Evolutionary conservation across 495 filamentous ascomycete genomes (phyloP).

Genomic region (Tuber aestivum): DNA sequence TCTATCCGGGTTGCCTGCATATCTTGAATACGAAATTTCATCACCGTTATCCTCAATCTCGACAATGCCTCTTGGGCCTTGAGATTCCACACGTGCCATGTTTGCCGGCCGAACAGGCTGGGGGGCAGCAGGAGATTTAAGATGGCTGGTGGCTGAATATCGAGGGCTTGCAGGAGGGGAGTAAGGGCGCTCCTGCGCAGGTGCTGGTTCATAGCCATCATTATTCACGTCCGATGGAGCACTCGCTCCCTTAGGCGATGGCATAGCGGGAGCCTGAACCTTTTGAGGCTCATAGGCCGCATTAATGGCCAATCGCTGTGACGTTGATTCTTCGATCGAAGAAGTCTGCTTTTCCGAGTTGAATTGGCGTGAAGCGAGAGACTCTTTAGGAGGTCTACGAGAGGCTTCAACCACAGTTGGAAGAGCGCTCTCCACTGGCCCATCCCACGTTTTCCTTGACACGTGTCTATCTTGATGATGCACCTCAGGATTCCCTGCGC

Average conservation of each 20-base stretch:
- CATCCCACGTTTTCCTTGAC: neutral
- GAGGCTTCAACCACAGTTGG: conserved; percentile 22
- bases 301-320: neutral
- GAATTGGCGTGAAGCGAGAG: neutral
- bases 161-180: conserved; percentile 31
- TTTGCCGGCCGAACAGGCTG: conserved; percentile 41
- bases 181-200: conserved; percentile 23
- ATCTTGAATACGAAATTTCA: conserved; percentile 28
- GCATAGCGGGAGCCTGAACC: conserved; percentile 14
- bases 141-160: conserved; percentile 38
- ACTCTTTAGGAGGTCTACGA: conserved; percentile 23
- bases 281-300: neutral
- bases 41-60: conserved; percentile 27
- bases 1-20: conserved; percentile 20
- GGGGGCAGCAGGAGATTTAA: conserved; percentile 38
- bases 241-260: conserved; percentile 28
- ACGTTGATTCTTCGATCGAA: neutral
- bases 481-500: conserved; percentile 8
- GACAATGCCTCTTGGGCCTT: conserved; percentile 33
- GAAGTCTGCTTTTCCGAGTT: neutral
- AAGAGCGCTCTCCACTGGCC: neutral
- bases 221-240: conserved; percentile 7
- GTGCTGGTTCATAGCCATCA: neutral
- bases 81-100: conserved; percentile 41
- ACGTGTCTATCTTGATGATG: conserved; percentile 11